Evolutionary conservation across 306 rosid species (phyloP).

Genomic region (Inga oerstediana): DNA sequence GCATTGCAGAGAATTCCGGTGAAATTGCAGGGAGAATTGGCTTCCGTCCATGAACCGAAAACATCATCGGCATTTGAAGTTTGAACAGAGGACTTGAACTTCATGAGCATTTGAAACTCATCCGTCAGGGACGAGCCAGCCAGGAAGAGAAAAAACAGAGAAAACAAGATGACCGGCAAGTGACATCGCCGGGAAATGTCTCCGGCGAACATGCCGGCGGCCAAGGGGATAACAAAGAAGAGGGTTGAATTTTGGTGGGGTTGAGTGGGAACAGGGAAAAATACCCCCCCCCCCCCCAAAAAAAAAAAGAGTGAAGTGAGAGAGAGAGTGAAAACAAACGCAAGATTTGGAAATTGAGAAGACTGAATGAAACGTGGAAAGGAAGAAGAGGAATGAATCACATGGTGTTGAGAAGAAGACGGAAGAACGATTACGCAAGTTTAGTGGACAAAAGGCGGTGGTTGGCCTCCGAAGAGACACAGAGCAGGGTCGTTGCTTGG

Average conservation of each 20-base stretch:
- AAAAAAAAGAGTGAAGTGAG: background rate
- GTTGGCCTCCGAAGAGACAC: background rate
- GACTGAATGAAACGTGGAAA: background rate
- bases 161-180: background rate
- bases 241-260: background rate
- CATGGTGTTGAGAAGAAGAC: constrained; percentile 5
- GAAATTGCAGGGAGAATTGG: constrained; percentile 39
- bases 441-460: background rate
- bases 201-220: constrained; percentile 28
- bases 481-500: background rate
- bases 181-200: constrained; percentile 15
- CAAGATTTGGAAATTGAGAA: background rate
- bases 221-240: background rate
- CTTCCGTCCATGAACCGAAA: constrained; percentile 47
- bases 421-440: constrained; percentile 1
- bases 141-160: constrained; percentile 24
- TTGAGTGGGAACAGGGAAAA: background rate
- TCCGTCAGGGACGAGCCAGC: constrained; percentile 20
- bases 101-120: constrained; percentile 44
- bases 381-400: background rate
- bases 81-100: constrained; percentile 41
- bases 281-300: too few relatives aligned
- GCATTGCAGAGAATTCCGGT: constrained; percentile 49
- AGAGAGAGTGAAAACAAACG: background rate
- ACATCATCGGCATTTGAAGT: constrained; percentile 34